Base-by-base conservation (phyloP, 1,139 yeast genomes). In the Chernovozyma aurita region DNA sequence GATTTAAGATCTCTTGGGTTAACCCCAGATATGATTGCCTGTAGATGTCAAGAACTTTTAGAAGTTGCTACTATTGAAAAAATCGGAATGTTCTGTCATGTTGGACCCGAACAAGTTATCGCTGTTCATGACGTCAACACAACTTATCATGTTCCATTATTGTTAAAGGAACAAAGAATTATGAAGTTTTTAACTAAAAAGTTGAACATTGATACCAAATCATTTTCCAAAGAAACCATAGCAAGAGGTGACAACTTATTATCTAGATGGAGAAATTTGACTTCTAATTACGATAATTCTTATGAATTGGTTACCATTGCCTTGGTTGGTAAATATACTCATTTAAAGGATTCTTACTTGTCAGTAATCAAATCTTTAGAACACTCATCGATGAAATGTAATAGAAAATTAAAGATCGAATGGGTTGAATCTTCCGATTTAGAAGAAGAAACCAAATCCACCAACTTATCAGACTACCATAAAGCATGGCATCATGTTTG, bases 11-110 rank as follows among this genome's bases (percentile, higher is more conserved):
- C 95, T 38, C 72, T 92, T 47, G 99, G 99, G 50, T 76, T 94
- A 59, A 78, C 84, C 31, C 97, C 98, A 13, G 97, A 94, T 62
- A 84, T 92, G 78, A 87, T 92, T 66, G 98, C 97, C 41, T 92
- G 97, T 70, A 81, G 99, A 71, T 92, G 98, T 70, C 76, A 87
- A 42, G 85, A 85, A 50, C 77, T 77, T 54, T 76, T 92, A 53
- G 95, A 85, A 53, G 68, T 67, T 39, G 78, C 90, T 46, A 88
- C 97, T 26, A 86, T 84, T 57, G 94, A 85, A 46, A 92, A 92
- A 67, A 92, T 92, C 56, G 94, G 97, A 42, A 92, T 94, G 98
- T 92, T 92, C 68, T 92, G 98, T 65, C 98, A 94, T 57, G 98
- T 92, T 49, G 97, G 97, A 18, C 88, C 95, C 18, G 88, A 90